These are phyloP conservation scores for Pichia insulana DNA, from an alignment of 805 yeast genomes.

Conservation along the genomic window DNA sequence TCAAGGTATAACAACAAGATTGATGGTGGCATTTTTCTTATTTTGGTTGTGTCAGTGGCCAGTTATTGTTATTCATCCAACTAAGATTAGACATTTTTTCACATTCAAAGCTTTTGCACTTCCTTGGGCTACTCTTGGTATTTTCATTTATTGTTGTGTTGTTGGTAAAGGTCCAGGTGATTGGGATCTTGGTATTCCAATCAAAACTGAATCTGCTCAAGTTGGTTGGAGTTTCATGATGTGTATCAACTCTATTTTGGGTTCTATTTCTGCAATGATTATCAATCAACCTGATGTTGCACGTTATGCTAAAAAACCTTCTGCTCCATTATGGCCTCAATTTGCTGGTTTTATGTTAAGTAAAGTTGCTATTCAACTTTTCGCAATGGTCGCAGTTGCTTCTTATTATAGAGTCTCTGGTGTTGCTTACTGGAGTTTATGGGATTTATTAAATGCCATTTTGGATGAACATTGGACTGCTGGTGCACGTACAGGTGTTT, in stretches of 20 bases:
- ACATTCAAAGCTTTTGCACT: slow-evolving; percentile 23
- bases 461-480: slow-evolving; percentile 30
- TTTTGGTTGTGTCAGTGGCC: slow-evolving; percentile 38
- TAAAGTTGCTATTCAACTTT: slow-evolving; percentile 18
- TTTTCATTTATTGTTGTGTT: slow-evolving; percentile 23
- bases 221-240: slow-evolving; percentile 15
- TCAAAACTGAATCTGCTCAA: slow-evolving; percentile 11
- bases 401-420: slow-evolving; percentile 29
- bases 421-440: slow-evolving; percentile 36
- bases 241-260: slow-evolving; percentile 17
- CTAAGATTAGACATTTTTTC: slow-evolving; percentile 26
- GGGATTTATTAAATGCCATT: slow-evolving; percentile 33
- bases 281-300: slow-evolving; percentile 24
- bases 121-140: slow-evolving; percentile 26
- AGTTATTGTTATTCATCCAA: slow-evolving; percentile 36
- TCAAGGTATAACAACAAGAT: slow-evolving; percentile 33
- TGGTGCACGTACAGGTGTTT: slow-evolving; percentile 41
- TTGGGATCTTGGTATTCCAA: slow-evolving; percentile 20
- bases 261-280: slow-evolving; percentile 22
- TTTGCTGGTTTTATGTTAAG: slow-evolving; percentile 34
- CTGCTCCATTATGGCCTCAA: slow-evolving; percentile 15
- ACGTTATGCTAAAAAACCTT: slow-evolving; percentile 16
- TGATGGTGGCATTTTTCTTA: slow-evolving; percentile 34
- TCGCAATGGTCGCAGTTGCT: slow-evolving; percentile 39
- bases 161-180: slow-evolving; percentile 29